Percentiles rank a stretch among this genome's conserved stretches.
phyloP scores from a whole-genome alignment of 1,284 basidiomycete genomes.

The Anthracocystis walkeri region DNA sequence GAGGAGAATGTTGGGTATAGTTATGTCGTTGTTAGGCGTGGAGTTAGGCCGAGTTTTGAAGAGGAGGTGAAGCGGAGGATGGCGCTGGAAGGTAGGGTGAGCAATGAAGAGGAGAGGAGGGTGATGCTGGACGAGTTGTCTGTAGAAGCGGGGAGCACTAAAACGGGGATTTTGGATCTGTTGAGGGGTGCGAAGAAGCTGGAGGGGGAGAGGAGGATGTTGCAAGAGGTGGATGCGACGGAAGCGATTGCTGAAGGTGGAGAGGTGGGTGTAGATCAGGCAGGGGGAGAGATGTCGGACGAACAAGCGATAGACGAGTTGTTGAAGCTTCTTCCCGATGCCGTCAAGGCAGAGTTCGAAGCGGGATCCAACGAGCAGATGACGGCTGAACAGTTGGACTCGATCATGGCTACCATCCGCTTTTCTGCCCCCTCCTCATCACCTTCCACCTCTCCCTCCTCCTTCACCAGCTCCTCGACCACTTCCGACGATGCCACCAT shows the following conservation, averaged over 20 bases:
- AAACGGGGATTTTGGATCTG: constrained; percentile 56
- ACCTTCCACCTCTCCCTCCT: neutral
- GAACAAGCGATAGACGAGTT: constrained; percentile 47
- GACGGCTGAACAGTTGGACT: constrained; percentile 38
- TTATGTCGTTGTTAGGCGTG: constrained; percentile 88
- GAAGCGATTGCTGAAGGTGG: constrained; percentile 7
- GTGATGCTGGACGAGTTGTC: constrained; percentile 12
- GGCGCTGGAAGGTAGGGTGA: neutral
- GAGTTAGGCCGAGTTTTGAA: constrained; percentile 74
- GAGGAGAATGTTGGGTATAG: constrained; percentile 89
- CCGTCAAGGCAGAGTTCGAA: constrained; percentile 33
- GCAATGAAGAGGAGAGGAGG: neutral
- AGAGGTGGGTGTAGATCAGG: neutral
- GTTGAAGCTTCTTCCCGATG: constrained; percentile 44
- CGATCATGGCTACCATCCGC: constrained; percentile 38
- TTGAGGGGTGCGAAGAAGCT: constrained; percentile 38
- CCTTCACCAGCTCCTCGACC: neutral
- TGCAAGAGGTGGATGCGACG: constrained; percentile 32
- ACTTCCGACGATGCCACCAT: constrained; percentile 2
- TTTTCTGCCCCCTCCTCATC: constrained; percentile 7
- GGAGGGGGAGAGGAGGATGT: constrained; percentile 14
- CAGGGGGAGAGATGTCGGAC: constrained; percentile 23
- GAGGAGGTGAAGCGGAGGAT: constrained; percentile 26
- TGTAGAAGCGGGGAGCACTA: constrained; percentile 33
- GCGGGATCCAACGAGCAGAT: neutral